Evolutionary conservation across 495 filamentous ascomycete genomes (phyloP).

Genomic region (Evernia prunastri): DNA sequence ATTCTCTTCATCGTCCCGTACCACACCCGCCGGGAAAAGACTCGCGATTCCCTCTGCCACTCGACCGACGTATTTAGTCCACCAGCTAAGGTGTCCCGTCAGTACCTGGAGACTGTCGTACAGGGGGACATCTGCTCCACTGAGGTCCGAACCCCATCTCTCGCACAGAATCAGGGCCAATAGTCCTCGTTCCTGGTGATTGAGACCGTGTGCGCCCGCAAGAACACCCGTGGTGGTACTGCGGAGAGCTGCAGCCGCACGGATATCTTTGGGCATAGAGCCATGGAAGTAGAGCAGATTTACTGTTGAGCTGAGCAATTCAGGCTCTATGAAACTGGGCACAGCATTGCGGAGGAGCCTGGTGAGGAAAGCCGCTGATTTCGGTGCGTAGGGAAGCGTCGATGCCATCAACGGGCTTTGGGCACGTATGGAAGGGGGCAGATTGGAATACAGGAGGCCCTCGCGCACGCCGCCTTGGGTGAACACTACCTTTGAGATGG

Average conservation of each 20-base stretch:
- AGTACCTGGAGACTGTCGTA: conserved; percentile 43
- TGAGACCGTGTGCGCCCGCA: conserved; percentile 60
- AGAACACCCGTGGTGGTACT: conserved; percentile 63
- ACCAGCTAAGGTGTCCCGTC: conserved; percentile 48
- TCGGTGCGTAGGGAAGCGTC: conserved; percentile 45
- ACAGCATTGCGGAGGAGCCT: conserved; percentile 41
- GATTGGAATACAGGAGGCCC: conserved; percentile 64
- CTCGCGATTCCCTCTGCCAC: conserved; percentile 41
- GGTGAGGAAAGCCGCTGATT: conserved; percentile 35
- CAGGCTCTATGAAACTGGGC: conserved; percentile 35
- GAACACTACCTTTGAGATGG: conserved; percentile 67
- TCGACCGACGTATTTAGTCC: conserved; percentile 55
- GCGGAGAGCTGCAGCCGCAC: conserved; percentile 62
- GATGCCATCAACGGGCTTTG: conserved; percentile 59
- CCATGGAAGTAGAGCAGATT: conserved; percentile 49
- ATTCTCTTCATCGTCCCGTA: conserved; percentile 24
- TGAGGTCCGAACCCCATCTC: conserved; percentile 65
- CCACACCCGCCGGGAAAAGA: conserved; percentile 49
- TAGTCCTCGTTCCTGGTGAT: conserved; percentile 62
- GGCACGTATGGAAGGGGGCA: conserved; percentile 51
- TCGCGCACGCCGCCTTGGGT: conserved; percentile 84
- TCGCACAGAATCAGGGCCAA: conserved; percentile 69
- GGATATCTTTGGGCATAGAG: conserved; percentile 44
- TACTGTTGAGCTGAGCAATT: conserved; percentile 25
- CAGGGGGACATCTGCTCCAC: conserved; percentile 44